Percentiles rank a stretch among this genome's conserved stretches.
Evolutionary conservation across 768 basidiomycete species (phyloP).

Genomic region (Suillus ampliporus): DNA sequence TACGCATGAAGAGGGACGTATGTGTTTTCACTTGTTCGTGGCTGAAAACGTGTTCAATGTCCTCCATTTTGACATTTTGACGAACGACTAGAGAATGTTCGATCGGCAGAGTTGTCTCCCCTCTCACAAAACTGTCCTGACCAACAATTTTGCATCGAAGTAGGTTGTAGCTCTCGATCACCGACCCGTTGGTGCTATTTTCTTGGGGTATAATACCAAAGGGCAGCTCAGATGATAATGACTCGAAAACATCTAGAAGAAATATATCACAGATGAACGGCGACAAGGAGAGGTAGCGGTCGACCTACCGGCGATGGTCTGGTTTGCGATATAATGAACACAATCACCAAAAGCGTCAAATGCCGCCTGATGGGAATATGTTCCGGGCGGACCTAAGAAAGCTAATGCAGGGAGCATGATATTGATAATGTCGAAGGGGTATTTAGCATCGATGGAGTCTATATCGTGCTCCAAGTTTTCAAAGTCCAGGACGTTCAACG

Average conservation of each 20-base stretch:
- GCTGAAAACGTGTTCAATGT: slow-evolving; percentile 68
- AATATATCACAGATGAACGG: slow-evolving; percentile 3
- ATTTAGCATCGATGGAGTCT: background rate
- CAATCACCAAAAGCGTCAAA: slow-evolving; percentile 49
- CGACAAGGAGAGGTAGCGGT: background rate
- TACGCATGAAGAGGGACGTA: slow-evolving; percentile 11
- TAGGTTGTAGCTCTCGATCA: slow-evolving; percentile 75
- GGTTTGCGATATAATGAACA: slow-evolving; percentile 48
- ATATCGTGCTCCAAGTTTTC: background rate
- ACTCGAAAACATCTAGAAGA: slow-evolving; percentile 60
- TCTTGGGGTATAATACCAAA: slow-evolving; percentile 81
- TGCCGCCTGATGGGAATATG: slow-evolving; percentile 72
- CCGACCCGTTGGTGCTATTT: slow-evolving; percentile 76
- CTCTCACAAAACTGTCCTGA: slow-evolving; percentile 56
- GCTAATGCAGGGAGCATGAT: slow-evolving; percentile 42
- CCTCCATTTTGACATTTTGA: slow-evolving; percentile 56
- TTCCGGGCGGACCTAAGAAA: slow-evolving; percentile 71
- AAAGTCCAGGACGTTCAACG: background rate
- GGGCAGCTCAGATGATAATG: slow-evolving; percentile 48
- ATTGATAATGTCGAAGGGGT: background rate
- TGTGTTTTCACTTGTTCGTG: slow-evolving; percentile 71
- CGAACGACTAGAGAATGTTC: slow-evolving; percentile 74
- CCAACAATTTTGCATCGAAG: slow-evolving; percentile 51
- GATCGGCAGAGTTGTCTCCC: slow-evolving; percentile 62
- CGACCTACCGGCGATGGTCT: slow-evolving; percentile 47